Evolutionary conservation across 257 asterid genomes (phyloP).

Genomic region (Solanum rostratum): DNA sequence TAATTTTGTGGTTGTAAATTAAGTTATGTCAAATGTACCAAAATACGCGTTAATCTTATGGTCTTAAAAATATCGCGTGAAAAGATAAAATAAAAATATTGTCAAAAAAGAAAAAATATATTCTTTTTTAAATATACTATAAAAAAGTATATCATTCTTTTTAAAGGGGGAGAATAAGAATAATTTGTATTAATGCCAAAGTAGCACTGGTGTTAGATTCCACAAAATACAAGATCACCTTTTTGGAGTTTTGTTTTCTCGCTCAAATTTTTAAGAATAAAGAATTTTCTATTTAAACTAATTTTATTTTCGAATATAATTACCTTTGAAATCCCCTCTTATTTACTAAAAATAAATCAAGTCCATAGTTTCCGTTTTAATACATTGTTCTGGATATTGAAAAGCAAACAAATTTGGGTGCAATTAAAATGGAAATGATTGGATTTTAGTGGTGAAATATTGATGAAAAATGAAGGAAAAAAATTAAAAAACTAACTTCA

Average conservation of each 20-base stretch:
- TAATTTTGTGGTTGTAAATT: no score
- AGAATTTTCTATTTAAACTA: accelerated
- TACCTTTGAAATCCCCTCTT: neutral
- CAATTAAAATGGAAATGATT: no score
- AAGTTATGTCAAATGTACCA: no score
- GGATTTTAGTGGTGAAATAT: no score
- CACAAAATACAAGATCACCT: neutral
- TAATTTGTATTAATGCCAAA: neutral
- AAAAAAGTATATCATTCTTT: no score
- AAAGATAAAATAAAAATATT: no score
- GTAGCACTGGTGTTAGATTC: neutral
- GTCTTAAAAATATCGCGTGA: no score
- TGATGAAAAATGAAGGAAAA: no score
- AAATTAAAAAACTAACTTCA: no score
- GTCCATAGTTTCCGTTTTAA: neutral
- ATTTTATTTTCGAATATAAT: neutral
- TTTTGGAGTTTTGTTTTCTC: neutral
- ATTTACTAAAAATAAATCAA: neutral
- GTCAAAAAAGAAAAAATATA: no score
- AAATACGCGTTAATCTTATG: no score
- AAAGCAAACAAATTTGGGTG: neutral
- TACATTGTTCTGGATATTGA: neutral
- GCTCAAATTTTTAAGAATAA: neutral
- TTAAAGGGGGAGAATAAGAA: accelerated
- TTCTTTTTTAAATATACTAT: no score